These are phyloP conservation scores for Spathaspora hagerdaliae DNA, from an alignment of 805 yeast genomes.

Conservation along the genomic window DNA sequence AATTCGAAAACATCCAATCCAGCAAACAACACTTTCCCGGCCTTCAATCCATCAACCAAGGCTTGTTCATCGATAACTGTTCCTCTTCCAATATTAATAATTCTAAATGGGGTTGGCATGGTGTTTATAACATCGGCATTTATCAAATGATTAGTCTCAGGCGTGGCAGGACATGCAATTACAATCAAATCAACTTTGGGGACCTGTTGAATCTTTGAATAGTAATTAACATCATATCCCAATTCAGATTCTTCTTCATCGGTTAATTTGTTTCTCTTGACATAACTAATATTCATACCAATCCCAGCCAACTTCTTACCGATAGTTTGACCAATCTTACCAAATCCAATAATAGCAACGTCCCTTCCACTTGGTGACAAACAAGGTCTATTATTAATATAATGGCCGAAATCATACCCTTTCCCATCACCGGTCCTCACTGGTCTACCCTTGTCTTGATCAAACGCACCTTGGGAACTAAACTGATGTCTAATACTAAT, in stretches of 20 bases:
- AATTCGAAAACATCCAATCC: constrained; percentile 71
- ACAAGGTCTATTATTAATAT: constrained; percentile 41
- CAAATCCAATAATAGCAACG: constrained; percentile 70
- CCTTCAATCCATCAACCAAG: constrained; percentile 52
- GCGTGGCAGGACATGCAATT: constrained; percentile 62
- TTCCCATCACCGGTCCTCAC: not conserved
- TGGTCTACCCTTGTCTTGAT: constrained; percentile 24
- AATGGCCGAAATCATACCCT: constrained; percentile 34
- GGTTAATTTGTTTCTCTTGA: constrained; percentile 48
- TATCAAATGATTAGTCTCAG: constrained; percentile 53
- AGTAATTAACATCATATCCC: constrained; percentile 44
- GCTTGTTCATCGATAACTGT: constrained; percentile 64
- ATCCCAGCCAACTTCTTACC: constrained; percentile 53
- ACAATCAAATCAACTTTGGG: constrained; percentile 54
- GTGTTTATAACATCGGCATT: constrained; percentile 43
- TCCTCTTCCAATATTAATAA: constrained; percentile 78
- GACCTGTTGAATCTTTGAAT: constrained; percentile 29
- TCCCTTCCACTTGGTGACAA: constrained; percentile 54
- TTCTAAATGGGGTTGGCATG: constrained; percentile 51
- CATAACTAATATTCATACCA: constrained; percentile 63
- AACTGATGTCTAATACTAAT: constrained; percentile 39
- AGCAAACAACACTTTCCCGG: constrained; percentile 59
- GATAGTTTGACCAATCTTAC: constrained; percentile 66
- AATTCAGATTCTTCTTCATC: constrained; percentile 28
- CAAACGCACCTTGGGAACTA: constrained; percentile 29